A percentile compares a stretch with the other conserved stretches of the same genome.
Evolutionary conservation across 2,329 filamentous ascomycete genomes (phyloP).

Genomic region (Lecanicillium sp.): DNA sequence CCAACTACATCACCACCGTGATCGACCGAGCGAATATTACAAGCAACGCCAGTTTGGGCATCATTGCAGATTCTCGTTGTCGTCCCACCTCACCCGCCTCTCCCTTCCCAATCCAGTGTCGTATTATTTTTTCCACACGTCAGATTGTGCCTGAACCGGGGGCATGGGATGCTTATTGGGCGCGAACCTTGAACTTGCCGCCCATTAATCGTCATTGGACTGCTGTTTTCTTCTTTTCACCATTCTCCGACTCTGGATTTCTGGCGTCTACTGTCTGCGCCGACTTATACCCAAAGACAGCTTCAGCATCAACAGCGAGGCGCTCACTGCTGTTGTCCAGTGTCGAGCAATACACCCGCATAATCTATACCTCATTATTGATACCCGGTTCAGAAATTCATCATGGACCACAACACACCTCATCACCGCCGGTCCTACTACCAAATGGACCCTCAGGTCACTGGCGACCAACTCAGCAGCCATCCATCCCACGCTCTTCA

Average conservation of each 20-base stretch:
- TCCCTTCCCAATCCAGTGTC: slow-evolving; percentile 5
- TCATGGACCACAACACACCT: neutral
- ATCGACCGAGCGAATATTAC: no score
- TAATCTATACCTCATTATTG: neutral
- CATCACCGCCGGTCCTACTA: neutral
- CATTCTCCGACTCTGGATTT: no score
- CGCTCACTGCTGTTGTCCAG: neutral
- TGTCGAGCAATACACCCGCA: no score
- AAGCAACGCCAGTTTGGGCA: neutral
- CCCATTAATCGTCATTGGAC: neutral
- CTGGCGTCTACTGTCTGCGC: no score
- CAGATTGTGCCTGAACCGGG: neutral
- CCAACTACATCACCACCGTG: no score
- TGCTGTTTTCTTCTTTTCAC: neutral
- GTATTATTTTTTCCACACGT: slow-evolving; percentile 9
- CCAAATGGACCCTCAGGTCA: slow-evolving; percentile 6
- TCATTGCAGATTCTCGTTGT: neutral
- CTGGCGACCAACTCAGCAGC: slow-evolving; percentile 8
- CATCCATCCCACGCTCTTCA: slow-evolving; percentile 5
- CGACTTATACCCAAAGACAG: no score
- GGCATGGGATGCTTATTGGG: neutral
- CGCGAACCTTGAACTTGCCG: neutral
- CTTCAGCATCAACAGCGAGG: neutral
- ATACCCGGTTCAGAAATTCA: neutral
- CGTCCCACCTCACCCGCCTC: neutral